Evolutionary conservation across 805 yeast genomes (phyloP).

Genomic region (Kuraishia ogatae): DNA sequence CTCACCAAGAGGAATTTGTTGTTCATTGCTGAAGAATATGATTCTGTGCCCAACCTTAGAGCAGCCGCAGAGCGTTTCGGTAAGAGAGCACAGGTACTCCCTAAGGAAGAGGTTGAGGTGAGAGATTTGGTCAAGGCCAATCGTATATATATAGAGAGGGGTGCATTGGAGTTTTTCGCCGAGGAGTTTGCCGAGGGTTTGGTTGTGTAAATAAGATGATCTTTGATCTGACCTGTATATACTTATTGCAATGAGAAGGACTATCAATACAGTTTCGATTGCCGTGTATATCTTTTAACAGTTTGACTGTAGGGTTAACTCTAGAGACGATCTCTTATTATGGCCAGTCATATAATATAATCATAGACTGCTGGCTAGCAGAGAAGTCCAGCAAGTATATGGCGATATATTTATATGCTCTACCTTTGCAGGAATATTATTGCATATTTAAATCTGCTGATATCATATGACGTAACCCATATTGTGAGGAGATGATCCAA

Average conservation of each 20-base stretch:
- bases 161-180: slow-evolving; percentile 60
- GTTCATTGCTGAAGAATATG: slow-evolving; percentile 51
- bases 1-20: slow-evolving; percentile 47
- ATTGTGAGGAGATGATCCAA: too few species aligned
- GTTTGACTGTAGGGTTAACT: too few species aligned
- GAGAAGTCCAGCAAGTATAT: too few species aligned
- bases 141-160: slow-evolving; percentile 62
- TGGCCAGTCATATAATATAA: too few species aligned
- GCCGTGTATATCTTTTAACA: neutral
- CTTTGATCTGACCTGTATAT: neutral
- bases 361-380: too few species aligned
- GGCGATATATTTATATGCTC: too few species aligned
- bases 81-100: slow-evolving; percentile 50
- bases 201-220: slow-evolving; percentile 1
- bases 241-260: too few species aligned
- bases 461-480: too few species aligned
- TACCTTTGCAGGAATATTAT: too few species aligned
- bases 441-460: too few species aligned
- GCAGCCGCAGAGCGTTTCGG: slow-evolving; percentile 45
- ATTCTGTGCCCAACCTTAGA: slow-evolving; percentile 42
- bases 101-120: slow-evolving; percentile 73
- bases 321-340: too few species aligned
- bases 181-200: slow-evolving; percentile 20
- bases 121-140: slow-evolving; percentile 78
- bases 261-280: neutral